Conservation (phyloP, 2,329 filamentous ascomycete genomes). For the Tolypocladium amazonense region DNA sequence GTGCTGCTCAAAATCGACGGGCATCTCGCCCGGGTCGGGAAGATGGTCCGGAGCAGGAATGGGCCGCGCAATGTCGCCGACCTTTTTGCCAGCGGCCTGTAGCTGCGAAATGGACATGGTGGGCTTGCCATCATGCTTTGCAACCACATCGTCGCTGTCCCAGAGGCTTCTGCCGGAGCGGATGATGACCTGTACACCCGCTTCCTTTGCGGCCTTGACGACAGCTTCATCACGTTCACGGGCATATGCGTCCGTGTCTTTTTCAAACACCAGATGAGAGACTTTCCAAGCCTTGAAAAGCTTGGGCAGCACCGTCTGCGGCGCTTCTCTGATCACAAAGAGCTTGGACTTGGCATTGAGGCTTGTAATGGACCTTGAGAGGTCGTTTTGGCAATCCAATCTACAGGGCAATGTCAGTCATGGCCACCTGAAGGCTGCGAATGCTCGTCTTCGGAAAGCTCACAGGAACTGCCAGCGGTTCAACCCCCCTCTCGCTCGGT, state of each 20-base stretch:
- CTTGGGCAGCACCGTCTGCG: constrained; percentile 61
- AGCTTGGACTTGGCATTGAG: constrained; percentile 63
- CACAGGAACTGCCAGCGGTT: constrained; percentile 68
- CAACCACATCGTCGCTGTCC: constrained; percentile 60
- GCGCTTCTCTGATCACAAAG: constrained; percentile 61
- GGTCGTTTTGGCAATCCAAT: constrained; percentile 62
- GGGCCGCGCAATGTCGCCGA: constrained; percentile 51
- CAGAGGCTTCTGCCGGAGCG: constrained; percentile 59
- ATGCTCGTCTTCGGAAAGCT: constrained; percentile 9
- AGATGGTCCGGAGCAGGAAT: constrained; percentile 47
- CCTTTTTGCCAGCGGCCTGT: constrained; percentile 48
- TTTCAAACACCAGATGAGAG: constrained; percentile 69
- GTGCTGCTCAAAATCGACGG: constrained; percentile 47
- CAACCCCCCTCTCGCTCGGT: constrained; percentile 55
- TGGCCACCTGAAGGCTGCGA: background rate
- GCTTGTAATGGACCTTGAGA: constrained; percentile 55
- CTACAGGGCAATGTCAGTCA: constrained; percentile 20
- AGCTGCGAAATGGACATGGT: constrained; percentile 67
- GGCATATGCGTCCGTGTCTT: constrained; percentile 66
- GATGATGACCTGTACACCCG: constrained; percentile 58
- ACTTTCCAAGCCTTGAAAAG: constrained; percentile 64
- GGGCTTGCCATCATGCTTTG: constrained; percentile 54
- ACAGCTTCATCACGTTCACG: constrained; percentile 52
- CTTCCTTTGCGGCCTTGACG: constrained; percentile 45
- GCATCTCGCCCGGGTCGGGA: constrained; percentile 55